Evolutionary conservation across 208 protist species (phyloP), one percentile per base, ranked within the genome.

Genomic region (Acanthamoeba healyi): DNA sequence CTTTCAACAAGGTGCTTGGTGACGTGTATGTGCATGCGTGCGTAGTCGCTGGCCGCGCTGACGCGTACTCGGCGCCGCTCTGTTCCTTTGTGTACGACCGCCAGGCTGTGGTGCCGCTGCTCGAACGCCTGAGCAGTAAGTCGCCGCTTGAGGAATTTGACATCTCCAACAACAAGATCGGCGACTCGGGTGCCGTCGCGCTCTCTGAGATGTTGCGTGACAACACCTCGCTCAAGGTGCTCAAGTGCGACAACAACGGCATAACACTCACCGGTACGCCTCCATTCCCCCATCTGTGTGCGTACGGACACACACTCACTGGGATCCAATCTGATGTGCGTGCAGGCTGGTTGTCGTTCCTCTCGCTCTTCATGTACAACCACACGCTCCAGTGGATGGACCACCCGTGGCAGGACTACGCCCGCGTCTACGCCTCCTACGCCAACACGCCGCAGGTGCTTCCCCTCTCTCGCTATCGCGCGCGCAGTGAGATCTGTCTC

Each of bases 341-440:
- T 26, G 15, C n/a, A 67, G 58, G 72, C 10, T 81, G 72, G 72
- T 26, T 51, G 72, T 81, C 72, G 22, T 49, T 81, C 72, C 72
- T 81, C 14, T 81, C 72, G 22, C 22, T 49, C 22, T 81, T 81
- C 26, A 81, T 81, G 38, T 81, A 81, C 72, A 81, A 81, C 72
- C 72, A 81, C 72, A 51, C 72, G 14, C 72, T 81, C 40, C 72
- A 51, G 34, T 81, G 38, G 34, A 9, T 81, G 5, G 72, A 40
- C 72, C 40, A 81, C 26, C 72, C 72, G 72, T 81, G 72, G 72
- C 72, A 49, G 22, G 72, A 81, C 36, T 81, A 81, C 72, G 40
- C 34, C 72, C 34, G 40, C 38, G 10, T 5, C 72, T 51, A 32
- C 38, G 34, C 72, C 72, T 6, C 72, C 40, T 26, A 51, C 72